Conservation (phyloP, 2,329 filamentous ascomycete genomes). For the Colletotrichum magnum region DNA sequence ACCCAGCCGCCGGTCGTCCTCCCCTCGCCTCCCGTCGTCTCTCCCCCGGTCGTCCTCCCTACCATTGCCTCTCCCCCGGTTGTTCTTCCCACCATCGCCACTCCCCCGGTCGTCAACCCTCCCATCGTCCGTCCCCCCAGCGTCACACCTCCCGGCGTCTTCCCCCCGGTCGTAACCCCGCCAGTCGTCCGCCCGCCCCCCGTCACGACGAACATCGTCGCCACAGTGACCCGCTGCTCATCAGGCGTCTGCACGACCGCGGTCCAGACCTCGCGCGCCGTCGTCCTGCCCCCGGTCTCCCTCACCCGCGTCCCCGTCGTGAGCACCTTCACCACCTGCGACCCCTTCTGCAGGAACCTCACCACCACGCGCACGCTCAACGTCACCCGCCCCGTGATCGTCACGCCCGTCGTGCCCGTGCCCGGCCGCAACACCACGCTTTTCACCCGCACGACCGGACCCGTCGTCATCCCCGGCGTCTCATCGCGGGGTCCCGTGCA, state of each 20-base stretch:
- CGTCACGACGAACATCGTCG: not conserved
- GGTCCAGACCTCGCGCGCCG: not conserved
- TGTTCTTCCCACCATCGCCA: too few species aligned
- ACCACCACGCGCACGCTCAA: not conserved
- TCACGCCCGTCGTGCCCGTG: not conserved
- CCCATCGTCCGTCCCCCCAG: constrained; percentile 8
- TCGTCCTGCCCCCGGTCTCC: not conserved
- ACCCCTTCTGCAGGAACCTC: not conserved
- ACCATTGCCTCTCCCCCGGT: too few species aligned
- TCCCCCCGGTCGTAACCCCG: constrained; percentile 2
- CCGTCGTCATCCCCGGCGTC: not conserved
- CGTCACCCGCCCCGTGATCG: not conserved
- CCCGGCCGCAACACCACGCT: too few species aligned
- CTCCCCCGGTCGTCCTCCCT: too few species aligned
- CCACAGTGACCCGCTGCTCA: constrained; percentile 5
- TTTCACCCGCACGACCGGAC: too few species aligned
- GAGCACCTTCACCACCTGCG: not conserved
- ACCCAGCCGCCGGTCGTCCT: not conserved
- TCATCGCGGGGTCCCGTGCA: not conserved
- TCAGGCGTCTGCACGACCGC: not conserved
- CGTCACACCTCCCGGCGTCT: constrained; percentile 1
- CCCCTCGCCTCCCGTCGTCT: constrained; percentile 7
- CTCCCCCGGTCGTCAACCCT: too few species aligned
- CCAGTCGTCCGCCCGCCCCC: not conserved
- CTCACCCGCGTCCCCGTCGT: not conserved